phyloP scores from a whole-genome alignment of 2,329 filamentous ascomycete genomes.

The Aspergillus chevalieri region DNA sequence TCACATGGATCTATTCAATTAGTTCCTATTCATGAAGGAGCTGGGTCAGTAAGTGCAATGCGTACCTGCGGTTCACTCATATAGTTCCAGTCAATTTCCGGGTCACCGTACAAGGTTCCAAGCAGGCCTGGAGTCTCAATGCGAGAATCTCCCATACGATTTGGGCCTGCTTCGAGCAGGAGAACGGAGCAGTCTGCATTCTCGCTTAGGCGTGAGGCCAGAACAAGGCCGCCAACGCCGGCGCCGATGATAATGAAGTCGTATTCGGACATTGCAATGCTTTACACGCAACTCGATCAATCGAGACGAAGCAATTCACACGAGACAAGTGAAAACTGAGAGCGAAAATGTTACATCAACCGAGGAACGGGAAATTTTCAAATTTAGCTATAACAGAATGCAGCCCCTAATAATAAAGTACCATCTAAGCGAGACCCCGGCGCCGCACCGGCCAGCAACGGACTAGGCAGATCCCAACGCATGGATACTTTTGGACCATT shows the following conservation, averaged over 20 bases:
- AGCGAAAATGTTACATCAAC: too few relatives aligned
- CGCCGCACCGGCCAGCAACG: too few relatives aligned
- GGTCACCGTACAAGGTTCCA: constrained; percentile 12
- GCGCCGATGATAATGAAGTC: constrained; percentile 29
- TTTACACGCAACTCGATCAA: too few relatives aligned
- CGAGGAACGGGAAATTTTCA: too few relatives aligned
- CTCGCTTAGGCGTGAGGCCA: constrained; percentile 27
- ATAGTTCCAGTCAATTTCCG: constrained; percentile 22
- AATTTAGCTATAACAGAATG: too few relatives aligned
- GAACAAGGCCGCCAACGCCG: constrained; percentile 25
- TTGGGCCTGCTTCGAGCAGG: constrained; percentile 23
- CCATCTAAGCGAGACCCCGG: too few relatives aligned
- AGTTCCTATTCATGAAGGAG: not conserved
- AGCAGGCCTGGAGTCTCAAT: constrained; percentile 17
- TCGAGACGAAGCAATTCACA: too few relatives aligned
- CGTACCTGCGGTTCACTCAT: constrained; percentile 20
- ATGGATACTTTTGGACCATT: too few relatives aligned
- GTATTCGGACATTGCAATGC: not conserved
- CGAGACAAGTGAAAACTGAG: too few relatives aligned
- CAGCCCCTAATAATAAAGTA: too few relatives aligned
- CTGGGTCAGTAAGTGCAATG: not conserved
- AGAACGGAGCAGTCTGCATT: constrained; percentile 18
- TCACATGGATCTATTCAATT: constrained; percentile 22
- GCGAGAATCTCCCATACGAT: constrained; percentile 17
- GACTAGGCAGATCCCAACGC: too few relatives aligned